Base-by-base conservation (phyloP, 768 basidiomycete species). In the Melanogaster broomeanus region DNA sequence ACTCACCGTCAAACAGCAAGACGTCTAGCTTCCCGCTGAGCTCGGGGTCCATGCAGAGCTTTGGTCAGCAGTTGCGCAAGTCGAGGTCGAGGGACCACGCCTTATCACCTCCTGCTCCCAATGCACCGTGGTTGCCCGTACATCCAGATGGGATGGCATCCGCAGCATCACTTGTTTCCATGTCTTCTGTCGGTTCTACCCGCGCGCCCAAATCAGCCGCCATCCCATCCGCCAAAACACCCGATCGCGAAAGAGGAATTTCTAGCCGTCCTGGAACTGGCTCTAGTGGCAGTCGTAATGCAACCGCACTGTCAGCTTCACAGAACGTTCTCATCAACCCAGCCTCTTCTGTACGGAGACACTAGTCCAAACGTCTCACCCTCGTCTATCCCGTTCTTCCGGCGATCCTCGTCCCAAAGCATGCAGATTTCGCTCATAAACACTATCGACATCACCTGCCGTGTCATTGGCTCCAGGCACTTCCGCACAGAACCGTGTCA, bases 371-470 rank as follows among this genome's bases (percentile, higher is more conserved):
- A 67, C 85, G 93, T 52, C 81, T 93, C 41, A 1, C 93, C 93
- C 2, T 93, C 91, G 24, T 90, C 91, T 13, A 96, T 96, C 52
- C 93, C 93, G 2, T 96, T 96, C 72, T 95, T 96, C 75, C 83
- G 91, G 39, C 87, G 93, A 31, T 93, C 92, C 8, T 90, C 90
- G 24, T 94, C 93, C 7, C 89, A 93, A 63, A 90, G 88, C 15
- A 87, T 90, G 80, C 87, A 90, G 55, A 67, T 85, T 22, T 79
- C 84, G 18, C 74, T 81, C 7, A 63, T 68, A n/a, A 61, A 53
- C 46, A 51, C 63, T 47, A 63, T 74, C 75, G 3, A 67, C 76
- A 8, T 74, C 80, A 5, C 78, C 88, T 11, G 76, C 82, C 10
- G 77, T 83, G 2, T 81, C 82, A 24, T 73, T 80, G 7, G 69